Percentiles rank a stretch among this genome's conserved stretches.
Conservation (phyloP, 352 stramenopile species). For the Pythium vanterpoolii region DNA sequence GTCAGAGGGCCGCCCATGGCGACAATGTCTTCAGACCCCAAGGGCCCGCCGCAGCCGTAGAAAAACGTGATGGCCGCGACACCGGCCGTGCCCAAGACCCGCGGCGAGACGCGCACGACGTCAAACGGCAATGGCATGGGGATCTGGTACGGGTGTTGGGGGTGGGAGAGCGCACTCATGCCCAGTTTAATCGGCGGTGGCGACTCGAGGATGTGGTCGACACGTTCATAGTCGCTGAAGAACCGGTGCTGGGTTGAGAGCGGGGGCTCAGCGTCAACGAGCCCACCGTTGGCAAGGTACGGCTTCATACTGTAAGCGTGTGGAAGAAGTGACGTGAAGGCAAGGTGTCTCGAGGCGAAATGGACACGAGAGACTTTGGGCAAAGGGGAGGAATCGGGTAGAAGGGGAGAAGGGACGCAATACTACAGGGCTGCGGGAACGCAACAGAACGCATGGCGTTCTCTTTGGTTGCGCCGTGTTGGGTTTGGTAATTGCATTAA, state of each 20-base stretch:
- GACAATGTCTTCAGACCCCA: slow-evolving; percentile 59
- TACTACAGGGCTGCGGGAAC: too few species aligned
- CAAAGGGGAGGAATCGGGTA: too few species aligned
- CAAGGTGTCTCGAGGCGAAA: too few species aligned
- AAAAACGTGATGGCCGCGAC: slow-evolving; percentile 56
- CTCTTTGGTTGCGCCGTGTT: too few species aligned
- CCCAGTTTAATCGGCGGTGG: slow-evolving; percentile 1
- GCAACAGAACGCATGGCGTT: too few species aligned
- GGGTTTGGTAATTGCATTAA: too few species aligned
- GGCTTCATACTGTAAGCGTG: slow-evolving; percentile 19
- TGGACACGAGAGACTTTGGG: too few species aligned
- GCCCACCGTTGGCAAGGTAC: not conserved
- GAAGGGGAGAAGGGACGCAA: too few species aligned
- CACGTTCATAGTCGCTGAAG: slow-evolving; percentile 10
- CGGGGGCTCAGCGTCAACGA: not conserved
- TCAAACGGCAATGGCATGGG: slow-evolving; percentile 3
- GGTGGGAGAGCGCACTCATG: too few species aligned
- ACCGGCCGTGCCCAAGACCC: slow-evolving; percentile 34
- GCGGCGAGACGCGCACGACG: slow-evolving; percentile 18
- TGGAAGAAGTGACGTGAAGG: too few species aligned
- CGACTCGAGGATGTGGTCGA: slow-evolving; percentile 25
- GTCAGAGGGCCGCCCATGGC: slow-evolving; percentile 50
- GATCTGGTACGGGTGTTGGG: not conserved
- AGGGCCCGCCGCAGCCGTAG: slow-evolving; percentile 37
- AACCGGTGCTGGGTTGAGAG: slow-evolving; percentile 6